Evolutionary conservation across 2,329 filamentous ascomycete genomes (phyloP).

Genomic region (Talaromyces pinophilus): DNA sequence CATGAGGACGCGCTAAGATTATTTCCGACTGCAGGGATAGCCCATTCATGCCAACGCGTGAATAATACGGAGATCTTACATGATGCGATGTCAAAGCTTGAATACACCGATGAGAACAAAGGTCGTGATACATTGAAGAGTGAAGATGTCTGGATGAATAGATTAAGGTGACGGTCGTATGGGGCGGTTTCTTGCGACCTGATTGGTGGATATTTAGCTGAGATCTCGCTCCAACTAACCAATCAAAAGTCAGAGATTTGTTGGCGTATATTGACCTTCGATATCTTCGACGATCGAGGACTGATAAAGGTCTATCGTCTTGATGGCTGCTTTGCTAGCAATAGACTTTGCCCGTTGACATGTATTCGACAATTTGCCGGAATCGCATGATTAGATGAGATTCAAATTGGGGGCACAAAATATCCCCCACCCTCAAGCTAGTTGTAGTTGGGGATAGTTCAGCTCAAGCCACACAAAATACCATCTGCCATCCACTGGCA

Average conservation of each 20-base stretch:
- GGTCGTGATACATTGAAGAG: not conserved
- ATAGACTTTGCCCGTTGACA: not conserved
- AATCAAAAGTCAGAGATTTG: not conserved
- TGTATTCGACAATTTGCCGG: not conserved
- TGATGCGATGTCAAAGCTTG: not conserved
- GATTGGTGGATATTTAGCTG: not conserved
- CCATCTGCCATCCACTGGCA: not conserved
- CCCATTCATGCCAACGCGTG: not conserved
- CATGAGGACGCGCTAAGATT: slow-evolving; percentile 10
- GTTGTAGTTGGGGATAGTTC: not conserved
- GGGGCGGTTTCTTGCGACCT: not conserved
- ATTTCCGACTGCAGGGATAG: not conserved
- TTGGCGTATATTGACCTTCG: not conserved
- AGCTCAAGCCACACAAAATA: not conserved
- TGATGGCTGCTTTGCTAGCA: too few relatives aligned
- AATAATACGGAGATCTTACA: not conserved
- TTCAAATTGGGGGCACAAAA: not conserved
- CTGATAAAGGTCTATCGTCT: not conserved
- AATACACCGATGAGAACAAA: not conserved
- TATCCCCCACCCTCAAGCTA: not conserved
- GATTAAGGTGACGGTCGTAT: not conserved
- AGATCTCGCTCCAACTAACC: not conserved
- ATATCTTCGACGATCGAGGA: not conserved
- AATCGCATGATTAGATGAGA: not conserved
- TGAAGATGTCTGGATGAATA: not conserved